These are phyloP conservation scores for Cyclostephanos invisitatus DNA, from an alignment of 108 stramenopile species.

Conservation along the genomic window DNA sequence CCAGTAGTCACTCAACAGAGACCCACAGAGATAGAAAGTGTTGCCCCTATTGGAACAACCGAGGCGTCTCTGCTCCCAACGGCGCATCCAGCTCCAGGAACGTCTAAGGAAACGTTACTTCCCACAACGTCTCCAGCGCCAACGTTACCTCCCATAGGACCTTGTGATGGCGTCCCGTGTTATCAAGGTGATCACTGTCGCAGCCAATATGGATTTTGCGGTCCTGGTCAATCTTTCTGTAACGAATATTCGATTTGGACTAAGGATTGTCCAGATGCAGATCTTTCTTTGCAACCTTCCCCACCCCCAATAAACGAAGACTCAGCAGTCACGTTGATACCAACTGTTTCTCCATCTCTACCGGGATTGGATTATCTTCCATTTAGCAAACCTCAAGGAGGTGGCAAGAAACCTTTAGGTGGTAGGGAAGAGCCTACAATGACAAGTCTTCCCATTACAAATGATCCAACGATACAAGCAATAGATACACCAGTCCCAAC, in stretches of 20 bases:
- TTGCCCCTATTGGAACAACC: neutral
- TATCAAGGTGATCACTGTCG: conserved; percentile 30
- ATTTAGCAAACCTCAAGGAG: conserved; percentile 30
- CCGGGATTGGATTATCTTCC: conserved; percentile 7
- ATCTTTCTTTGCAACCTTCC: conserved; percentile 5
- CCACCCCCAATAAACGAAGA: neutral
- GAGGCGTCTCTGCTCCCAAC: neutral
- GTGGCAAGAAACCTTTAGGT: conserved; percentile 26
- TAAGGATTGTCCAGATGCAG: conserved; percentile 32
- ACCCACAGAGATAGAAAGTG: neutral
- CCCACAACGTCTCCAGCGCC: conserved; percentile 7
- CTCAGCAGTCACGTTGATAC: neutral
- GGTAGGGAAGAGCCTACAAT: conserved; percentile 25
- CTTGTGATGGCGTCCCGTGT: conserved; percentile 28
- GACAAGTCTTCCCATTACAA: neutral
- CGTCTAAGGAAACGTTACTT: neutral
- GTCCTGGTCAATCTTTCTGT: conserved; percentile 44
- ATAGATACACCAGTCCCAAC: neutral
- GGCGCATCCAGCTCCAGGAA: neutral
- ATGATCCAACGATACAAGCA: neutral
- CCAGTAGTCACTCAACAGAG: neutral
- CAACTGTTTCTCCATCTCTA: neutral
- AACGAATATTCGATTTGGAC: conserved; percentile 40
- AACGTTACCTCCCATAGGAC: conserved; percentile 26
- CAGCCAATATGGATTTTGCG: conserved; percentile 46